A percentile compares a stretch with the other conserved stretches of the same genome.
Conservation (phyloP, 768 basidiomycete genomes). For the Tylopilus rubrobrunneus region DNA sequence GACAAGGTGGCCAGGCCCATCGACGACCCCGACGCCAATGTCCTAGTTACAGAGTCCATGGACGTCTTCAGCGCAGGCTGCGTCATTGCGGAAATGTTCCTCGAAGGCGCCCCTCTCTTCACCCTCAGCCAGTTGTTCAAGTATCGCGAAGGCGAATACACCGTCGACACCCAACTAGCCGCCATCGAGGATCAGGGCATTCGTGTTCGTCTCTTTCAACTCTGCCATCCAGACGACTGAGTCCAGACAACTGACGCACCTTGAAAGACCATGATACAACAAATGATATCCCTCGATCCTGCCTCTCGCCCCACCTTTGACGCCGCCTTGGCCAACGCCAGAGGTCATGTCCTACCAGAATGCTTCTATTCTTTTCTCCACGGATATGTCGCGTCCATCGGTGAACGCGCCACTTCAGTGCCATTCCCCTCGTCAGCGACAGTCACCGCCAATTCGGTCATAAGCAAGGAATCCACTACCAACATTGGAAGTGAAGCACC, state of each 20-base stretch:
- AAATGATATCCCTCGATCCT: conserved; percentile 87
- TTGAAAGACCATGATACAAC: conserved; percentile 73
- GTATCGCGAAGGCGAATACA: conserved; percentile 83
- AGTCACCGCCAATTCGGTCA: conserved; percentile 26
- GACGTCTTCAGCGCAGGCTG: conserved; percentile 95
- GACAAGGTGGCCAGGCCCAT: conserved; percentile 58
- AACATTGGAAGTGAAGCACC: conserved; percentile 32
- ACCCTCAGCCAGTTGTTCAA: conserved; percentile 94
- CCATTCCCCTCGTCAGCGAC: conserved; percentile 37
- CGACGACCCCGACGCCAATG: conserved; percentile 54
- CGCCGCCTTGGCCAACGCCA: conserved; percentile 64
- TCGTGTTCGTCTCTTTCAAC: conserved; percentile 49
- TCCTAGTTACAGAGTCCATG: conserved; percentile 93
- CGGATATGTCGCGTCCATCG: conserved; percentile 79
- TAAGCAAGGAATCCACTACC: conserved; percentile 12
- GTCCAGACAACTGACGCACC: conserved; percentile 19
- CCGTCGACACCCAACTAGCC: conserved; percentile 65
- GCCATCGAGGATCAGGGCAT: conserved; percentile 80
- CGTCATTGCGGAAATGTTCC: conserved; percentile 92
- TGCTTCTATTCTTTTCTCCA: conserved; percentile 94
- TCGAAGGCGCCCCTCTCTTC: conserved; percentile 91
- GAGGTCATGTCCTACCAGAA: conserved; percentile 83
- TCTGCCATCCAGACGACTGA: conserved; percentile 19
- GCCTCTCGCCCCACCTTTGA: conserved; percentile 77
- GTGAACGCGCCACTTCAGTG: conserved; percentile 54